Base-by-base conservation (phyloP, 2,329 filamentous ascomycete genomes). In the Trichoderma guizhouense region DNA sequence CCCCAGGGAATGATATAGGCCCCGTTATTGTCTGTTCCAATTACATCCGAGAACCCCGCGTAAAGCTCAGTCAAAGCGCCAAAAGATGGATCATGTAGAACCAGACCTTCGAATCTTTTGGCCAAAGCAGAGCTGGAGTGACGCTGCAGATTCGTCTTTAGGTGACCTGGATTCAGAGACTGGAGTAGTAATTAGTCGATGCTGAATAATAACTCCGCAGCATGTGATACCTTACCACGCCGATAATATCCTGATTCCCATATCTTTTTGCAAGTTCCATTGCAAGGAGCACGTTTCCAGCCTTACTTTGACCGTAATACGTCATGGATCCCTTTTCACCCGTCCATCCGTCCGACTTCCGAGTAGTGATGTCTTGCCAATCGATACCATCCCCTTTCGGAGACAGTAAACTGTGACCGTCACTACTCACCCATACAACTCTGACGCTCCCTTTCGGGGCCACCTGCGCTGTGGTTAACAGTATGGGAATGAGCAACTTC, bases 281-380 rank as follows among this genome's bases (percentile, higher is more conserved):
- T n/a, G 39, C 39, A 43, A 43, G 39, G 7, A 43, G 39, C 39
- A 43, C 39, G 8, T 43, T 43, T 43, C 39, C 39, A n/a, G 7
- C 39, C 1, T 43, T 43, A 2, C 39, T 43, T 43, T 43, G 39
- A 5, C 39, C 39, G 7, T n/a, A 43, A 43, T 43, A 43, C 1
- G 39, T 43, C 39, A 43, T 43, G 1, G 39, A n/a, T 1, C 39
- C 39, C 8, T 43, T 43, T 43, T 43, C 39, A 4, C 39, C 39
- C 3, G 0, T n/a, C 39, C 39, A 43, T n/a, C 39, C 39, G 0
- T 1, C 18, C 0, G 39, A n/a, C 1, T 43, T 43, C 5, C 15
- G 39, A 43, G 18, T 43, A 3, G 39, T n/a, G 18, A 43, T 43
- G 4, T 43, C 39, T n/a, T 43, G 7, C 39, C 39, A 43, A n/a